Conservation (phyloP, 306 rosid genomes). For the Malus sylvestris region DNA sequence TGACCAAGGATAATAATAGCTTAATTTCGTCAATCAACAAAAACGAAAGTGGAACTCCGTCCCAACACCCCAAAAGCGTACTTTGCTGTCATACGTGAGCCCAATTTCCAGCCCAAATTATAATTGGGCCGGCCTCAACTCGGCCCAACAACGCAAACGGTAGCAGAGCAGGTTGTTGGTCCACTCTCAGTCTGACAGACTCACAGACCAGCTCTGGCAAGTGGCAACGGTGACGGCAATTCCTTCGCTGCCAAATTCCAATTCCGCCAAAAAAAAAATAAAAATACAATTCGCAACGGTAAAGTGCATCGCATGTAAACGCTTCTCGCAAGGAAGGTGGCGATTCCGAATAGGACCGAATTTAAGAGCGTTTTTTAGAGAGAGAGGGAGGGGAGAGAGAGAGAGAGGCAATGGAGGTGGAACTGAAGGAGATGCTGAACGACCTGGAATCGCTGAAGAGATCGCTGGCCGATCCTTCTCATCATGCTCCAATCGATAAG, state of each 20-base stretch:
- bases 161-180: neutral
- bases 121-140: neutral
- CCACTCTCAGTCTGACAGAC: neutral
- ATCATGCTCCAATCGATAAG: constrained; percentile 42
- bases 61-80: no score
- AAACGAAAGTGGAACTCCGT: no score
- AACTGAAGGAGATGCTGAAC: constrained; percentile 46
- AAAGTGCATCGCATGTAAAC: neutral
- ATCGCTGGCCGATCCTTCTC: constrained; percentile 64
- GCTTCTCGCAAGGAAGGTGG: neutral
- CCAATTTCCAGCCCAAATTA: neutral
- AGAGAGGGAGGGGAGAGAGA: constrained; percentile 14
- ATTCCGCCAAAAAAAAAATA: no score
- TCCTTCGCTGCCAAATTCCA: neutral
- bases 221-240: neutral
- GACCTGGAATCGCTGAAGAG: constrained; percentile 76
- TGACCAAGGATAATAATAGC: no score
- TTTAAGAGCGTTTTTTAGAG: constrained; percentile 3
- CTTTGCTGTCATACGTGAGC: neutral
- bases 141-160: neutral
- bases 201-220: neutral
- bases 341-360: neutral
- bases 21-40: no score
- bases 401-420: constrained; percentile 54
- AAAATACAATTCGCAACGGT: neutral